These are phyloP conservation scores for Periconia sp. DNA, from an alignment of 2,329 filamentous ascomycete species.

Conservation along the genomic window DNA sequence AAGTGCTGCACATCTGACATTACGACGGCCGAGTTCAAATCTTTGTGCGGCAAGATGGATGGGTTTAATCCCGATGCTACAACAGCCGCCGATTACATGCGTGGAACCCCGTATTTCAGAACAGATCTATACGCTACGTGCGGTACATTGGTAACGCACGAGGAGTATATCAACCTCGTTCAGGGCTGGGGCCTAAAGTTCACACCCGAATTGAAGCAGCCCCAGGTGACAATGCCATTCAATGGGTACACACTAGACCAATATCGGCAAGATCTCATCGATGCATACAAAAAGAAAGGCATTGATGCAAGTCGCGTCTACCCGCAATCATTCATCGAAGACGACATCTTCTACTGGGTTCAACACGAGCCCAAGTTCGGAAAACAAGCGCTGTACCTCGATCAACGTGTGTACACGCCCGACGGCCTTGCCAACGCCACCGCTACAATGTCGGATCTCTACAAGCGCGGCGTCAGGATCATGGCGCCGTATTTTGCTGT, in stretches of 20 bases:
- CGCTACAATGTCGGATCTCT: conserved; percentile 62
- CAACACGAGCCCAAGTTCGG: conserved; percentile 65
- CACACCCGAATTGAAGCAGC: conserved; percentile 63
- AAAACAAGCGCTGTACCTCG: conserved; percentile 66
- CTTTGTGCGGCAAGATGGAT: conserved; percentile 69
- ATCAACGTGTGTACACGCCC: conserved; percentile 58
- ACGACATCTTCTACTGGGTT: conserved; percentile 72
- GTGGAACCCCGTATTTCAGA: conserved; percentile 65
- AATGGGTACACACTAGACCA: conserved; percentile 67
- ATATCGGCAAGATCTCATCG: conserved; percentile 68
- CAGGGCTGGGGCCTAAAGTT: conserved; percentile 64
- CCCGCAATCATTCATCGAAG: conserved; percentile 70
- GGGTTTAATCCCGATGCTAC: conserved; percentile 68
- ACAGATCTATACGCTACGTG: conserved; percentile 71
- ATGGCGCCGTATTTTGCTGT: conserved; percentile 69
- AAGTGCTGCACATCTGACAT: conserved; percentile 76
- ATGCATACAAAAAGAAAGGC: conserved; percentile 46
- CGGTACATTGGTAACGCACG: conserved; percentile 65
- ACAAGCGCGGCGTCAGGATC: conserved; percentile 64
- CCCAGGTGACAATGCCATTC: conserved; percentile 73
- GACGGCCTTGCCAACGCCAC: conserved; percentile 61
- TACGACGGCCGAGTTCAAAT: conserved; percentile 70
- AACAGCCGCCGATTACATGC: conserved; percentile 63
- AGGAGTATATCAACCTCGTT: conserved; percentile 67
- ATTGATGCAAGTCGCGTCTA: conserved; percentile 51